Evolutionary conservation across 805 yeast species (phyloP).

Genomic region (Huiozyma sinensis): DNA sequence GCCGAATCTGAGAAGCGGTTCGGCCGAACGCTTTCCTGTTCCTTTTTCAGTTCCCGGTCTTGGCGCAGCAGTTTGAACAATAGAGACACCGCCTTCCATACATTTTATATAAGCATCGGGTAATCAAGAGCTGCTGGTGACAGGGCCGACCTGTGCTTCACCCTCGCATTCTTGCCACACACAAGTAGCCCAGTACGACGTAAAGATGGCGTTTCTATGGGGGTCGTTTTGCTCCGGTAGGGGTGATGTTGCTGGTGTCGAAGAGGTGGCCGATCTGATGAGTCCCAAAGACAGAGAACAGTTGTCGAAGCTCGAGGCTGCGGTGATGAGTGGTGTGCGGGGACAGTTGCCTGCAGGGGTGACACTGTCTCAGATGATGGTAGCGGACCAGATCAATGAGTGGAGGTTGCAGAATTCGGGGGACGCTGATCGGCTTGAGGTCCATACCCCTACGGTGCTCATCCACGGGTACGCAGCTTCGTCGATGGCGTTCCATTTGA

Average conservation of each 20-base stretch:
- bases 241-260: conserved; percentile 45
- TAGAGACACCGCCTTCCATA: too few species aligned
- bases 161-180: too few species aligned
- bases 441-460: conserved; percentile 36
- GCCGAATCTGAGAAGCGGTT: too few species aligned
- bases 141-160: too few species aligned
- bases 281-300: conserved; percentile 57
- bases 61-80: too few species aligned
- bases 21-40: too few species aligned
- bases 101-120: too few species aligned
- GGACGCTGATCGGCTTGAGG: conserved; percentile 6
- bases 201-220: conserved; percentile 29
- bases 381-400: conserved; percentile 20
- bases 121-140: too few species aligned
- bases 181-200: too few species aligned
- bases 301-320: conserved; percentile 24
- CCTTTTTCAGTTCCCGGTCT: too few species aligned
- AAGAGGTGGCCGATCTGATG: conserved; percentile 57
- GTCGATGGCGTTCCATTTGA: conserved; percentile 68
- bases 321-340: conserved; percentile 18
- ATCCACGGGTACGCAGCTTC: conserved; percentile 94
- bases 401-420: conserved; percentile 24
- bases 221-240: conserved; percentile 36
- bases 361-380: conserved; percentile 8
- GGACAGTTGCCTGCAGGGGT: conserved; percentile 1